Conservation (phyloP, 2,329 filamentous ascomycete genomes). For the Metarhizium guizhouense region DNA sequence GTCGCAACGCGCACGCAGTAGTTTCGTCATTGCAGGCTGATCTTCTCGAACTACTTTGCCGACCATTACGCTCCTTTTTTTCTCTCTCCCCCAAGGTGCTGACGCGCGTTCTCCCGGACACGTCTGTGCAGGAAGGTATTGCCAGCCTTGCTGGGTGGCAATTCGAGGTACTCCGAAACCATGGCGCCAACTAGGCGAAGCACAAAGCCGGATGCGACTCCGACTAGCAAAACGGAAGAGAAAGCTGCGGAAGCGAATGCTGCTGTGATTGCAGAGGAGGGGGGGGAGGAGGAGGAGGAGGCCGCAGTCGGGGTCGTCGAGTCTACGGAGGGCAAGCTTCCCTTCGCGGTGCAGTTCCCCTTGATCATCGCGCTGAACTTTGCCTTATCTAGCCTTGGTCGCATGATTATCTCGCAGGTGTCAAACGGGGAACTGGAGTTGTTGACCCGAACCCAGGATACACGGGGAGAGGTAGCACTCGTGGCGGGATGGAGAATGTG, state of each 20-base stretch:
- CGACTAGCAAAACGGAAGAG: constrained; percentile 5
- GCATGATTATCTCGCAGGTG: constrained; percentile 50
- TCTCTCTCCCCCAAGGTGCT: neutral
- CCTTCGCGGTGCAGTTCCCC: constrained; percentile 39
- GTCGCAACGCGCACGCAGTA: neutral
- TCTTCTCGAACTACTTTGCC: neutral
- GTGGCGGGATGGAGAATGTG: constrained; percentile 47
- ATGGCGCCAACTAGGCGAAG: constrained; percentile 17
- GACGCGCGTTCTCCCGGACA: neutral
- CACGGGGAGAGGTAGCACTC: constrained; percentile 50
- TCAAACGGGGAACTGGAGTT: constrained; percentile 57
- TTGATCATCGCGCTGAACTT: constrained; percentile 47
- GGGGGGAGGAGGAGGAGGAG: constrained; percentile 7
- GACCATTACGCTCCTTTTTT: neutral
- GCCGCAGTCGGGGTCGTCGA: neutral
- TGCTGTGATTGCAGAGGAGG: constrained; percentile 10
- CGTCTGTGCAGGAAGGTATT: neutral
- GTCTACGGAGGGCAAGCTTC: constrained; percentile 24
- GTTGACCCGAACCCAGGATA: constrained; percentile 55
- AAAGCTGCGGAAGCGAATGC: neutral
- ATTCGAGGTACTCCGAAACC: neutral
- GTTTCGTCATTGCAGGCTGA: neutral
- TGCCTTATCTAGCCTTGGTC: constrained; percentile 53
- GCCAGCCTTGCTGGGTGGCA: neutral
- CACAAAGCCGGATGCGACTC: constrained; percentile 8